Percentiles rank a stretch among this genome's conserved stretches.
These are phyloP conservation scores for Chrysoporthe deuterocubensis DNA, from an alignment of 2,329 filamentous ascomycete genomes.

Conservation along the genomic window DNA sequence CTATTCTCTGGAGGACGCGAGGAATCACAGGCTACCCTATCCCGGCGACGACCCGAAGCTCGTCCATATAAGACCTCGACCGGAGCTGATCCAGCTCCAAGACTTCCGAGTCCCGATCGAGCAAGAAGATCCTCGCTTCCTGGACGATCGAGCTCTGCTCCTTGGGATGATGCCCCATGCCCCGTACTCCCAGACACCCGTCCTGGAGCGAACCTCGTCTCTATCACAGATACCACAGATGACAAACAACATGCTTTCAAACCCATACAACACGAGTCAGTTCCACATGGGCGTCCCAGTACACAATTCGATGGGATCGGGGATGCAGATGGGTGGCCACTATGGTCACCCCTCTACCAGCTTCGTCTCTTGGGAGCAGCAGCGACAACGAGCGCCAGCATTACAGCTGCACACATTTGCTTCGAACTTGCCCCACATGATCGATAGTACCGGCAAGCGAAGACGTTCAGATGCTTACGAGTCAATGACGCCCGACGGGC, in stretches of 20 bases:
- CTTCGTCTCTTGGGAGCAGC: constrained; percentile 21
- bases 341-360: constrained; percentile 12
- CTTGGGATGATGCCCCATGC: constrained; percentile 19
- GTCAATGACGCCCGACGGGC: constrained; percentile 2
- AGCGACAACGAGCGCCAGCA: constrained; percentile 17
- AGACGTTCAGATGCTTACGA: constrained; percentile 26
- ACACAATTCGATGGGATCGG: constrained; percentile 11
- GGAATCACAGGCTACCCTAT: constrained; percentile 59
- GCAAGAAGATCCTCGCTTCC: constrained; percentile 51
- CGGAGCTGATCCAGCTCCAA: constrained; percentile 62
- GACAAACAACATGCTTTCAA: constrained; percentile 17
- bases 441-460: constrained; percentile 21
- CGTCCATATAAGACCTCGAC: constrained; percentile 56
- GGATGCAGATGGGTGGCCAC: constrained; percentile 17
- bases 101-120: constrained; percentile 71
- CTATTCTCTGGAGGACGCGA: constrained; percentile 82
- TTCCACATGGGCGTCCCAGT: constrained; percentile 24
- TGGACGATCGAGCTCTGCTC: constrained; percentile 28
- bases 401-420: constrained; percentile 18
- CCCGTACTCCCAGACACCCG: constrained; percentile 7
- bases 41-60: constrained; percentile 61
- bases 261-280: constrained; percentile 20
- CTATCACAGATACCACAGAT: constrained; percentile 26
- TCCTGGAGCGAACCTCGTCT: constrained; percentile 23
- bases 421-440: constrained; percentile 13